A percentile compares a stretch with the other conserved stretches of the same genome.
phyloP scores from a whole-genome alignment of 169 alveolate species.

The Babesia ovis region DNA sequence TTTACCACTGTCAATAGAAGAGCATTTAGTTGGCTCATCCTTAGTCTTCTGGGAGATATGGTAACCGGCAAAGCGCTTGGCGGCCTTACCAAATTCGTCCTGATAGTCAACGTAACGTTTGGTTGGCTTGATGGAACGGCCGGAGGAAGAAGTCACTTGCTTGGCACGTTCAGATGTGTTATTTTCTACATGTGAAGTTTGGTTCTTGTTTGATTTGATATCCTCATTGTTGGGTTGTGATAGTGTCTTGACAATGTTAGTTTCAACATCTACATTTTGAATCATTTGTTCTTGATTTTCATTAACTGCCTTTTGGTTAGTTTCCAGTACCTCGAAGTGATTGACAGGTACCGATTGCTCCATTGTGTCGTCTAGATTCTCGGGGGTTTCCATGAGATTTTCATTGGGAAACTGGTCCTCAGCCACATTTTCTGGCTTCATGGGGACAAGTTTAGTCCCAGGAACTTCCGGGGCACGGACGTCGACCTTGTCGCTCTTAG shows the following conservation, averaged over 20 bases:
- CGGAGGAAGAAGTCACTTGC: conserved; percentile 9
- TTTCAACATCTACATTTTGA: neutral
- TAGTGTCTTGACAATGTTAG: neutral
- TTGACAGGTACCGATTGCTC: neutral
- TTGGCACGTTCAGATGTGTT: neutral
- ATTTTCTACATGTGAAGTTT: neutral
- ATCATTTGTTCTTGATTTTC: neutral
- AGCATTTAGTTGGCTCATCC: neutral
- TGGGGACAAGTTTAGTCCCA: neutral
- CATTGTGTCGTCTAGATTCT: neutral
- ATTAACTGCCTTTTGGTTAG: too few relatives aligned
- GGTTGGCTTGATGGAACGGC: conserved; percentile 24
- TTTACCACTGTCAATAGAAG: neutral
- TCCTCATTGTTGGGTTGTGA: neutral
- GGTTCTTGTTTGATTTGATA: conserved; percentile 4
- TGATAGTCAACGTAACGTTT: conserved; percentile 24
- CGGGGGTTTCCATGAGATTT: neutral
- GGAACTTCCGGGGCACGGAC: neutral
- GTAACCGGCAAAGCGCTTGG: conserved; percentile 8
- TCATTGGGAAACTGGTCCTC: neutral
- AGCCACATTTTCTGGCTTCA: neutral
- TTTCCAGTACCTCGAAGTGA: neutral
- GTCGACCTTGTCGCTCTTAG: conserved; percentile 16
- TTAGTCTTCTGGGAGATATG: neutral
- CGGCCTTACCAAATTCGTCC: neutral